Conservation (phyloP, 148 eudicot species). For the Dianthus caryophyllus region DNA sequence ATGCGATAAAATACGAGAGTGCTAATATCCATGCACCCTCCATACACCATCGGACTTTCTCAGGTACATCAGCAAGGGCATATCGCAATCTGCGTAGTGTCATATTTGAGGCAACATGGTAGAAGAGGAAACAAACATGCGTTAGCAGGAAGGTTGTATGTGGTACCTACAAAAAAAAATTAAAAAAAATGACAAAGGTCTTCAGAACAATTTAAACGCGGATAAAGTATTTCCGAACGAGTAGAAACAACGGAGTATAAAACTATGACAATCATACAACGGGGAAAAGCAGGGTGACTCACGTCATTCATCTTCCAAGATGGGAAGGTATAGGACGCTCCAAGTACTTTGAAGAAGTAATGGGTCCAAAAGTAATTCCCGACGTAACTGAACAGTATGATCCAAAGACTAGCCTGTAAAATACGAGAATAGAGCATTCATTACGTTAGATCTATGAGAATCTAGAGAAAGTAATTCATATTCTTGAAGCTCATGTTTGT, state of each 20-base stretch:
- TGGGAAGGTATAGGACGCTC: conserved; percentile 98
- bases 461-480: background rate
- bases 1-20: conserved; percentile 84
- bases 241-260: background rate
- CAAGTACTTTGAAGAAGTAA: conserved; percentile 91
- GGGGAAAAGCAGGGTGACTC: conserved; percentile 28
- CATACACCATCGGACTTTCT: conserved; percentile 59
- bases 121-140: conserved; percentile 87
- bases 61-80: conserved; percentile 61
- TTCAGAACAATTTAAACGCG: background rate
- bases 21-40: conserved; percentile 89
- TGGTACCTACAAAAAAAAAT: conserved; percentile 63
- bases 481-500: background rate
- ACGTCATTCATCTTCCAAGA: conserved; percentile 98
- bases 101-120: conserved; percentile 84
- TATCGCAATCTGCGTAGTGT: conserved; percentile 85
- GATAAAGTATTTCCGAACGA: background rate
- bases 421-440: conserved; percentile 12
- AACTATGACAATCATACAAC: background rate
- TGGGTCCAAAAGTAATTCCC: conserved; percentile 99
- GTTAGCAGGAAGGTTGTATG: conserved; percentile 90
- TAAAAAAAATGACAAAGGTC: background rate
- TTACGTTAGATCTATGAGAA: background rate
- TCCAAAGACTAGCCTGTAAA: conserved; percentile 93
- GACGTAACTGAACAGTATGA: conserved; percentile 78